Percentiles rank a stretch among this genome's conserved stretches.
Conservation (phyloP, 805 yeast species). For the Metschnikowia continentalis region DNA sequence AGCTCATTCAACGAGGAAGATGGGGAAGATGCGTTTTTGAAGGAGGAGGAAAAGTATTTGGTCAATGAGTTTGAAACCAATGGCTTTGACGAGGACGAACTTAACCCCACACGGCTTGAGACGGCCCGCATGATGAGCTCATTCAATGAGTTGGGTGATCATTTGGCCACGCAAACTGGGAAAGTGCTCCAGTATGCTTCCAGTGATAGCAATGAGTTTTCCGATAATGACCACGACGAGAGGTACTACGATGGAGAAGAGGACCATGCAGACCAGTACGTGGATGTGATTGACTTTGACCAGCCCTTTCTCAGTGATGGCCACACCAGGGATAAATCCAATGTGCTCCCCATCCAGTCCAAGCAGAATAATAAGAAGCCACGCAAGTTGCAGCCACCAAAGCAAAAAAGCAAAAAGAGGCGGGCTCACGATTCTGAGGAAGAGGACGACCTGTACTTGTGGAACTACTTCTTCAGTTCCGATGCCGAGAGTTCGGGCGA, state of each 20-base stretch:
- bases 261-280: slow-evolving; percentile 39
- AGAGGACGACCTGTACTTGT: slow-evolving; percentile 66
- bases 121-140: slow-evolving; percentile 16
- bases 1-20: slow-evolving; percentile 34
- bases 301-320: slow-evolving; percentile 25
- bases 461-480: slow-evolving; percentile 66
- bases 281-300: slow-evolving; percentile 36
- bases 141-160: slow-evolving; percentile 10
- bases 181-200: slow-evolving; percentile 41
- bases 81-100: slow-evolving; percentile 44
- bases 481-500: slow-evolving; percentile 32
- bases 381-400: slow-evolving; percentile 7
- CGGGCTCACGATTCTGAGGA: slow-evolving; percentile 34
- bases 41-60: slow-evolving; percentile 42
- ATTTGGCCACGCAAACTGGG: slow-evolving; percentile 22
- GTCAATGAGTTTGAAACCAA: slow-evolving; percentile 45
- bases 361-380: slow-evolving; percentile 10
- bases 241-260: slow-evolving; percentile 21
- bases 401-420: slow-evolving; percentile 15
- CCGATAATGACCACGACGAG: slow-evolving; percentile 21
- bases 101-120: slow-evolving; percentile 22
- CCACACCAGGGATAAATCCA: slow-evolving; percentile 2
- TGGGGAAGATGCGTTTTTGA: slow-evolving; percentile 34
- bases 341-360: slow-evolving; percentile 5
- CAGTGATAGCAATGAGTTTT: slow-evolving; percentile 25